Percentiles rank a stretch among this genome's conserved stretches.
Evolutionary conservation across 208 protist genomes (phyloP).

Genomic region (Trypanosoma caninum): DNA sequence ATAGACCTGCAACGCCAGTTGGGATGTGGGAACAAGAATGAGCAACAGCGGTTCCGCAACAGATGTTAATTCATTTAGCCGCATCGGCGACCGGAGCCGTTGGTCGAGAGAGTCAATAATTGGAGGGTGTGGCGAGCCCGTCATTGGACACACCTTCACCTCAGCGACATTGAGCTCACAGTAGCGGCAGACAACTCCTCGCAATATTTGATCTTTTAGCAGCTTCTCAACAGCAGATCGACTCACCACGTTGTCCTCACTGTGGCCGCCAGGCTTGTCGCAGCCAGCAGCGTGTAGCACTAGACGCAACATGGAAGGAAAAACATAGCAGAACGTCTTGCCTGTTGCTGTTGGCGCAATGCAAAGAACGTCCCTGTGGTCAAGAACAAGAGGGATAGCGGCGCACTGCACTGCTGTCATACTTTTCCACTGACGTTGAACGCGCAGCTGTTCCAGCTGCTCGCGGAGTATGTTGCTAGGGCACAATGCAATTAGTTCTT

Average conservation of each 20-base stretch:
- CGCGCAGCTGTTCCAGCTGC: conserved; percentile 40
- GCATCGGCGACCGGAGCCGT: conserved; percentile 18
- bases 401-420: conserved; percentile 62
- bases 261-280: not conserved
- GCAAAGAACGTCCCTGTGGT: conserved; percentile 80
- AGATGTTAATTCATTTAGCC: conserved; percentile 42
- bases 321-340: conserved; percentile 91
- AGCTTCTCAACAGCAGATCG: conserved; percentile 52
- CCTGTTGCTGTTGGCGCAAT: conserved; percentile 87
- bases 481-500: conserved; percentile 47
- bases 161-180: conserved; percentile 65
- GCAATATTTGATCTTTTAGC: conserved; percentile 56
- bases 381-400: conserved; percentile 52
- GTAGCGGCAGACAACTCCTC: conserved; percentile 76
- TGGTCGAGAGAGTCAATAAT: conserved; percentile 9
- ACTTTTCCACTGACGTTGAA: conserved; percentile 24
- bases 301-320: conserved; percentile 75
- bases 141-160: conserved; percentile 65
- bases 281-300: conserved; percentile 24
- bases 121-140: conserved; percentile 61
- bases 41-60: conserved; percentile 65
- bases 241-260: conserved; percentile 18
- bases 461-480: conserved; percentile 31
- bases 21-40: conserved; percentile 71
- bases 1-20: conserved; percentile 59